Base-by-base conservation (phyloP, 148 eudicot genomes). In the Rhododendron simsii region DNA sequence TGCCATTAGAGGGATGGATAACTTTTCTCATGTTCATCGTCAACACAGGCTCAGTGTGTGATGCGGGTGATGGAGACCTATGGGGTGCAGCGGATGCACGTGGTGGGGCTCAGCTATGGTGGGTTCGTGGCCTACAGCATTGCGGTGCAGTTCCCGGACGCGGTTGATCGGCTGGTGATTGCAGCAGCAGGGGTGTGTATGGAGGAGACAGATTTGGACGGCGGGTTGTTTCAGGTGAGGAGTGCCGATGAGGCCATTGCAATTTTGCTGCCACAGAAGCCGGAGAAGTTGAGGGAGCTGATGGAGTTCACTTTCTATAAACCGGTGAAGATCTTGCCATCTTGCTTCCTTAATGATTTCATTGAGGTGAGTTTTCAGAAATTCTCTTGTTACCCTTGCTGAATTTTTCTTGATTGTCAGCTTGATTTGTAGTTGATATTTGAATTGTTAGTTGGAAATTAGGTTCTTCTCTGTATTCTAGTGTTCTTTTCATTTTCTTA, bases 101-200 rank as follows among this genome's bases (percentile, higher is more conserved):
- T 91, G 7, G 93, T 88, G 11, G 95, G 95, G 41, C 78, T 93
- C 14, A 93, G 95, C 83, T 92, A 93, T 28, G 95, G 95, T 3
- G 95, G 95, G 12, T 93, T 92, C 81, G 93, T 93, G 74, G 95
- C 87, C 15, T 93, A 93, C 45, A 87, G 91, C 81, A 78, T 93
- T 87, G 94, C 95, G 0, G 93, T 90, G 15, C 93, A 89, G 86
- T 92, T 89, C 23, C 89, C 91, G 0, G 90, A 81, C 33, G 86
- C 74, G 15, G 90, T 93, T 14, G 92, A 91, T 39, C 91, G 87
- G 84, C 85, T 91, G 78, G 92, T 92, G 53, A 13, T 93, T 0
- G 89, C 81, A 20, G 89, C 89, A 35, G 79, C 93, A 0, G 95
- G 95, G 2, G 90, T 93, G 75, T 90, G 94, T 47, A 69, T 92